Base-by-base conservation (phyloP, 2,329 filamentous ascomycete genomes). In the Xylaria sp. region DNA sequence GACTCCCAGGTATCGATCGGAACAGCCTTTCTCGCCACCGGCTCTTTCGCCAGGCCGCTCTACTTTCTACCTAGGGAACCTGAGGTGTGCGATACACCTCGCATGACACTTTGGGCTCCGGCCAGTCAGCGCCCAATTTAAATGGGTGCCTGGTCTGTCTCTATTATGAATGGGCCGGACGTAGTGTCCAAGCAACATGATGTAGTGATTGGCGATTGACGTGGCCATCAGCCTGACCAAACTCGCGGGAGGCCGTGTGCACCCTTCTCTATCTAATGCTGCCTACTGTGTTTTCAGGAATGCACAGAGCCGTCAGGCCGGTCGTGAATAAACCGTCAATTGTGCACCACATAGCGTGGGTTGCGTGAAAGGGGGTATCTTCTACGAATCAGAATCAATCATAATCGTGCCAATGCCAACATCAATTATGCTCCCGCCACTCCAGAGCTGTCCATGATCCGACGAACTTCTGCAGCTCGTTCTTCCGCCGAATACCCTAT, bases 401-500 rank as follows among this genome's bases (percentile, higher is more conserved):
- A 13, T n/a, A 33, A 33, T 33, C 6, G 13, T 27, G 17, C 27
- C 27, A 41, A 47, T 41, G 5, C 21, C 51, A 53, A 55, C n/a
- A 15, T 35, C 23, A 41, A 49, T 17, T 51, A 61, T 13, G n/a
- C 33, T 17, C 53, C 19, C n/a, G 11, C 53, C 31, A 35, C 43
- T 40, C 35, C 35, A 46, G 41, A 58, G 19, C 25, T 57, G 7
- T 29, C 35, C 58, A 67, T 67, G 11, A 67, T 63, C 33, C 15
- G 43, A 46, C 38, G 54, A 35, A 63, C 31, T 44, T 58, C 43
- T 4, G 54, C 63, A 27, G 53, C 33, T n/a, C 54, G 60, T 49
- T 66, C 63, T 25, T 60, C 47, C 4, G n/a, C 25, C 8, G 61
- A 58, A 51, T 55, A 55, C 11, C 66, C 62, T 21, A 63, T 62